These are phyloP conservation scores for Streptanthus diversifolius DNA, from an alignment of 345 rosid species.

Conservation along the genomic window DNA sequence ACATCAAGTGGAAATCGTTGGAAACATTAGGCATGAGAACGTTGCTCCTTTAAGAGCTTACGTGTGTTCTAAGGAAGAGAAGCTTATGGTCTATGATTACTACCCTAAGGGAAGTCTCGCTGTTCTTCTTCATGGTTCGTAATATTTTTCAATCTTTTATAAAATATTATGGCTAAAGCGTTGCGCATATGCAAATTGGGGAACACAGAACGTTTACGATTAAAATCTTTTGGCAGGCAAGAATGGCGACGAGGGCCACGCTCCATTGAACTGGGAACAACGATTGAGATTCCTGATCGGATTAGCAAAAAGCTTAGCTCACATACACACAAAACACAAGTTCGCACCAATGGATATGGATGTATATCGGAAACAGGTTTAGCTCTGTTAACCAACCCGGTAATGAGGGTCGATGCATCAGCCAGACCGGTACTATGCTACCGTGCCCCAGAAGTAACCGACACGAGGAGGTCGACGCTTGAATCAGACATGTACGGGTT, in stretches of 20 bases:
- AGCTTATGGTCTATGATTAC: constrained; percentile 82
- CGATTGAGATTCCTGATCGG: constrained; percentile 67
- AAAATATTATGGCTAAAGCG: not conserved
- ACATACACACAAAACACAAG: constrained; percentile 61
- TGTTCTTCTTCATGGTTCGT: constrained; percentile 66
- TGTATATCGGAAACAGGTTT: constrained; percentile 80
- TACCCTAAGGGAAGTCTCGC: constrained; percentile 61
- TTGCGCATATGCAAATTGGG: not conserved
- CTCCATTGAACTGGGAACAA: constrained; percentile 62
- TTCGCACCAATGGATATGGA: constrained; percentile 49
- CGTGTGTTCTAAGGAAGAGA: constrained; percentile 88
- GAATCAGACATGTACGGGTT: constrained; percentile 82
- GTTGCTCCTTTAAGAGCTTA: constrained; percentile 78
- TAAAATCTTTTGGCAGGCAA: constrained; percentile 43
- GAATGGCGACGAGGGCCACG: constrained; percentile 37
- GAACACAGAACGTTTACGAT: no score
- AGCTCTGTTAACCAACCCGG: constrained; percentile 58
- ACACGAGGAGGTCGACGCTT: constrained; percentile 67
- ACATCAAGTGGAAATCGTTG: constrained; percentile 82
- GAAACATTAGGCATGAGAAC: constrained; percentile 72
- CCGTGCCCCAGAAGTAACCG: constrained; percentile 82
- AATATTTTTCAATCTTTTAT: not conserved
- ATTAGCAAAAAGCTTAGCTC: constrained; percentile 73
- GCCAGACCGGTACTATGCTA: constrained; percentile 35
- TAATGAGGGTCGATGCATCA: constrained; percentile 46